Evolutionary conservation across 176 grass and related monocot genomes (phyloP).

Genomic region (Thinopyrum elongatum): DNA sequence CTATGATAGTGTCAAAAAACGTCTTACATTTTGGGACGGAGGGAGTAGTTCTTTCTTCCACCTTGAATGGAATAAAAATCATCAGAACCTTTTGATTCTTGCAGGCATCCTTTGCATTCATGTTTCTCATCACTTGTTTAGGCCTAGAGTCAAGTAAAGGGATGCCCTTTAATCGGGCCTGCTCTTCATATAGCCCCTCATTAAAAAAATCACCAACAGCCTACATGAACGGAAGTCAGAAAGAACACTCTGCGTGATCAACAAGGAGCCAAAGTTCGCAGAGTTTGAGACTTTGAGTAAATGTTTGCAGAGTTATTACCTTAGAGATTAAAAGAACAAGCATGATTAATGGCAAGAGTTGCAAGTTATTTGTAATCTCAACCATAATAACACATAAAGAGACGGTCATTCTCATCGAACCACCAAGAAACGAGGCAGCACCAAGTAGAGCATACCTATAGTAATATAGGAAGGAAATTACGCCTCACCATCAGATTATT

Average conservation of each 20-base stretch:
- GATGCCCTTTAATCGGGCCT: conserved; percentile 83
- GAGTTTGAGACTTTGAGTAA: neutral
- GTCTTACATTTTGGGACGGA: too few relatives aligned
- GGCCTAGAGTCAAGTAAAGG: conserved; percentile 94
- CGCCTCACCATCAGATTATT: neutral
- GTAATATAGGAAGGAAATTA: conserved; percentile 3
- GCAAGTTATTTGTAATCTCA: conserved; percentile 98
- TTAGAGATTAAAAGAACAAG: conserved; percentile 98
- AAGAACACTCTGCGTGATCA: conserved; percentile 7
- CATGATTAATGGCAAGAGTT: conserved; percentile 97
- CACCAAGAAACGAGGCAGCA: conserved; percentile 97
- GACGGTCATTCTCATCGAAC: conserved; percentile 99
- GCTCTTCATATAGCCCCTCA: conserved; percentile 89
- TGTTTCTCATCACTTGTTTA: conserved; percentile 90
- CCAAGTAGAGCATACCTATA: conserved; percentile 97
- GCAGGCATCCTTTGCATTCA: conserved; percentile 85
- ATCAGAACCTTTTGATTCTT: conserved; percentile 84
- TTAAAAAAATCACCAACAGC: conserved; percentile 98
- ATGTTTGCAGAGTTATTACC: conserved; percentile 45
- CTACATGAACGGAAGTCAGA: conserved; percentile 52
- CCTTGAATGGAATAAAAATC: conserved; percentile 2
- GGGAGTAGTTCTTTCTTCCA: conserved; percentile 10
- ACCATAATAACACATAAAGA: conserved; percentile 99
- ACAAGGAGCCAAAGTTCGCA: conserved; percentile 20
- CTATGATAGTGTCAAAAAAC: too few relatives aligned